Percentiles rank a stretch among this genome's conserved stretches.
These are phyloP conservation scores for Clitocybe nebularis DNA, from an alignment of 1,284 basidiomycete genomes.

Conservation along the genomic window DNA sequence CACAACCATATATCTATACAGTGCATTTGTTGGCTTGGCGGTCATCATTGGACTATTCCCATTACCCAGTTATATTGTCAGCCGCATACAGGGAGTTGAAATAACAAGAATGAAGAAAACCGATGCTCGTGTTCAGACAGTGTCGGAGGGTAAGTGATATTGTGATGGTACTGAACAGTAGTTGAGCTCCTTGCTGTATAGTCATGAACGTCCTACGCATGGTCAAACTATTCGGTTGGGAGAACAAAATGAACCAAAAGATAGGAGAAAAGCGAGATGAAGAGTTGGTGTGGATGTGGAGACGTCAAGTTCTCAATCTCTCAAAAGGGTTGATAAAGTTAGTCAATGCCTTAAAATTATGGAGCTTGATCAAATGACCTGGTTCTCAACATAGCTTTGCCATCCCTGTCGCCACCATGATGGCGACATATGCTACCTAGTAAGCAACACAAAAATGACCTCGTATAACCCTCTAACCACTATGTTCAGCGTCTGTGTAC, in stretches of 20 bases:
- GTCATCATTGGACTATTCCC: conserved; percentile 50
- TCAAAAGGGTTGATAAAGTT: too few species aligned
- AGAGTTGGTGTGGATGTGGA: conserved; percentile 49
- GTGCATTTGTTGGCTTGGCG: conserved; percentile 49
- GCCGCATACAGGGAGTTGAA: conserved; percentile 26
- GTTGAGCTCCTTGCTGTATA: conserved; percentile 15
- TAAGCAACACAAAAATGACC: too few species aligned
- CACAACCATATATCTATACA: conserved; percentile 13
- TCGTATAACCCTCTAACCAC: too few species aligned
- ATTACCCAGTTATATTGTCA: conserved; percentile 35
- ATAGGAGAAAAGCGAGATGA: conserved; percentile 52
- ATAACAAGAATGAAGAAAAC: conserved; percentile 28
- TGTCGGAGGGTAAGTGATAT: conserved; percentile 37
- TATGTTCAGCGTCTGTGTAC: too few species aligned
- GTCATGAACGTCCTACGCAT: conserved; percentile 52
- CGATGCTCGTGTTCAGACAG: conserved; percentile 27
- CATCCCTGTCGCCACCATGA: too few species aligned
- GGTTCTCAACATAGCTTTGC: too few species aligned
- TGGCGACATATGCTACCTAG: too few species aligned
- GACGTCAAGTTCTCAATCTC: too few species aligned
- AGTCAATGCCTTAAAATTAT: too few species aligned
- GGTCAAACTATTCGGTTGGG: conserved; percentile 75
- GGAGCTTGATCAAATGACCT: too few species aligned
- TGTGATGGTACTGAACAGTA: not conserved
- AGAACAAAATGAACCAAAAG: conserved; percentile 47